Evolutionary conservation across 1,284 basidiomycete genomes (phyloP).

Genomic region (Caloboletus firmus): DNA sequence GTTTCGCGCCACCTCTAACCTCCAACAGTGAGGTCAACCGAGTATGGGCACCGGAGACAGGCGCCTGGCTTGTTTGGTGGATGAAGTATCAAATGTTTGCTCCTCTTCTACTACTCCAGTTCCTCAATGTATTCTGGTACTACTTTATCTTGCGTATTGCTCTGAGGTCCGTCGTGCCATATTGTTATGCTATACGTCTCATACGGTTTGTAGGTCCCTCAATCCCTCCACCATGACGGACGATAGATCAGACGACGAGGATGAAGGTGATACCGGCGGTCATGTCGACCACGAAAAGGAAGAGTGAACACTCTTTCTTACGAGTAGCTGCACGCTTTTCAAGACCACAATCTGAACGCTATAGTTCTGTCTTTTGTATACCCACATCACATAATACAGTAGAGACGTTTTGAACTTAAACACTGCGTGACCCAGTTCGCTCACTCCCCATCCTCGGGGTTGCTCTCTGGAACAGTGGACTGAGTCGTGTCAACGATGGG

Average conservation of each 20-base stretch:
- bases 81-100: slow-evolving; percentile 81
- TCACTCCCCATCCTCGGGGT: slow-evolving; percentile 8
- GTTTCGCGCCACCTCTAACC: not conserved
- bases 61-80: slow-evolving; percentile 75
- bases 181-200: not conserved
- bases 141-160: slow-evolving; percentile 75
- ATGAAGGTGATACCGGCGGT: slow-evolving; percentile 36
- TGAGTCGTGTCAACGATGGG: slow-evolving; percentile 20
- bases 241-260: slow-evolving; percentile 71
- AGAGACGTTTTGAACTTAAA: slow-evolving; percentile 1
- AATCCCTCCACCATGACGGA: slow-evolving; percentile 36
- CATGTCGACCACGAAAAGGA: slow-evolving; percentile 34
- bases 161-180: slow-evolving; percentile 37
- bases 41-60: slow-evolving; percentile 62
- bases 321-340: not conserved
- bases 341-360: not conserved
- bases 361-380: slow-evolving; percentile 7
- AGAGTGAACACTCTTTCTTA: slow-evolving; percentile 24
- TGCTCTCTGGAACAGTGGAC: slow-evolving; percentile 1
- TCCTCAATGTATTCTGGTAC: slow-evolving; percentile 92
- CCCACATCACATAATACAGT: slow-evolving; percentile 9
- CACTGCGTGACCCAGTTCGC: not conserved
- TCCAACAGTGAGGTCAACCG: slow-evolving; percentile 52
- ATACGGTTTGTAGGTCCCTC: slow-evolving; percentile 12
- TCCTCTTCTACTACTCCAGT: slow-evolving; percentile 74